These are phyloP conservation scores for Pseudogymnoascus sp. DNA, from an alignment of 2,329 filamentous ascomycete species.

Conservation along the genomic window DNA sequence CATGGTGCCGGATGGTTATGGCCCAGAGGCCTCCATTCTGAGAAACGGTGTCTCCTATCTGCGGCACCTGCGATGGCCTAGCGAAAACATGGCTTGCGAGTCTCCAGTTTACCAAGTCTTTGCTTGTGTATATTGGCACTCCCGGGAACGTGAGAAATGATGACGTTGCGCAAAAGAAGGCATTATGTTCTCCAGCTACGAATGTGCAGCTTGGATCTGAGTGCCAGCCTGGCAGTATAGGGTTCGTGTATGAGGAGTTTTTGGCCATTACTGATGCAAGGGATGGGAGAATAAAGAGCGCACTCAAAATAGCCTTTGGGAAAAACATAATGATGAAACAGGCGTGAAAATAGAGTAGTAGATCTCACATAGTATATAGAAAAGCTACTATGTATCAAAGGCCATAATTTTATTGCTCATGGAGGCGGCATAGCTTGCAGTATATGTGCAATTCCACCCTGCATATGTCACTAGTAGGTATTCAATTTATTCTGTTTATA, in stretches of 20 bases:
- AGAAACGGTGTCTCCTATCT: slow-evolving; percentile 20
- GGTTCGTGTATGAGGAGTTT: slow-evolving; percentile 29
- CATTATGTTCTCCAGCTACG: slow-evolving; percentile 33
- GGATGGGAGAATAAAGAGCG: not conserved
- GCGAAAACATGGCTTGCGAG: slow-evolving; percentile 34
- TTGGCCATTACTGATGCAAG: not conserved
- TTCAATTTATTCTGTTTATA: not conserved
- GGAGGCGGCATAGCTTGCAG: not conserved
- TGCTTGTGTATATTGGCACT: slow-evolving; percentile 45
- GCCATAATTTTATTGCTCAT: not conserved
- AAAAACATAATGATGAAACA: not conserved
- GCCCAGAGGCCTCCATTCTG: slow-evolving; percentile 38
- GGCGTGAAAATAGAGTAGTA: not conserved
- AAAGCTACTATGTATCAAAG: not conserved
- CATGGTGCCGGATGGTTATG: slow-evolving; percentile 37
- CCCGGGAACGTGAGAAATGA: slow-evolving; percentile 47
- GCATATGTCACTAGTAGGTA: not conserved
- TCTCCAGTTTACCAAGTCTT: slow-evolving; percentile 44
- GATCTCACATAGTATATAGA: not conserved
- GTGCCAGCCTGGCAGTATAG: slow-evolving; percentile 43
- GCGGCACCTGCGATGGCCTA: slow-evolving; percentile 34
- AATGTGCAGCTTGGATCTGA: slow-evolving; percentile 42
- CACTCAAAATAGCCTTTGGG: not conserved
- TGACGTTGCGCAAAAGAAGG: slow-evolving; percentile 44
- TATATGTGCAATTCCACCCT: not conserved